A percentile compares a stretch with the other conserved stretches of the same genome.
phyloP scores from a whole-genome alignment of 805 yeast genomes.

The Candida pseudoglaebosa region DNA sequence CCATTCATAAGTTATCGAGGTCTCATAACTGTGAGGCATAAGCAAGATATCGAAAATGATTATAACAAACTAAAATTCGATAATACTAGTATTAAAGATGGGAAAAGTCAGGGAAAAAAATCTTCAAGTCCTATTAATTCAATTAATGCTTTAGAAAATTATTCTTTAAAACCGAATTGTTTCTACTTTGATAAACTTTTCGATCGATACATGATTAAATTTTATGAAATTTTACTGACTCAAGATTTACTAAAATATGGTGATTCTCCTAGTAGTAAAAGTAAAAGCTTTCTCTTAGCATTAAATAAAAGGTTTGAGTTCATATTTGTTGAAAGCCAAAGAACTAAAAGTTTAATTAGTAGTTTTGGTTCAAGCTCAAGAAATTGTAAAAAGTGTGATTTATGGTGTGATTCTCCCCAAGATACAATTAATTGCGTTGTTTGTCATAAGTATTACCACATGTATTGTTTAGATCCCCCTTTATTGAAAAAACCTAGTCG shows the following conservation, averaged over 20 bases:
- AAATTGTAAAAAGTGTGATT: slow-evolving; percentile 70
- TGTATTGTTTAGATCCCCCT: slow-evolving; percentile 86
- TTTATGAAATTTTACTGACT: slow-evolving; percentile 75
- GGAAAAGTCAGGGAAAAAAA: slow-evolving; percentile 8
- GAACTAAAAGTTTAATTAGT: slow-evolving; percentile 57
- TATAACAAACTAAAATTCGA: slow-evolving; percentile 11
- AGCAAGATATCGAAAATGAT: slow-evolving; percentile 55
- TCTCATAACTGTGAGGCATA: slow-evolving; percentile 63
- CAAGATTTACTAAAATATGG: slow-evolving; percentile 37
- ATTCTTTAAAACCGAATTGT: slow-evolving; percentile 55
- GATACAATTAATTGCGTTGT: slow-evolving; percentile 80
- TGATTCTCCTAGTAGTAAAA: slow-evolving; percentile 41
- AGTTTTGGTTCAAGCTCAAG: slow-evolving; percentile 53
- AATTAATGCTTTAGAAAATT: slow-evolving; percentile 41
- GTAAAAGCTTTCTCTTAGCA: slow-evolving; percentile 57
- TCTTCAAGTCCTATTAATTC: slow-evolving; percentile 13
- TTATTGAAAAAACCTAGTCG: slow-evolving; percentile 71
- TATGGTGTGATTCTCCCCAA: slow-evolving; percentile 68
- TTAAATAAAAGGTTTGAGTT: slow-evolving; percentile 65
- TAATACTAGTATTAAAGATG: not conserved
- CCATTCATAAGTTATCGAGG: slow-evolving; percentile 78
- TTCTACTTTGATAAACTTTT: slow-evolving; percentile 85
- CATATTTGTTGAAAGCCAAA: slow-evolving; percentile 68
- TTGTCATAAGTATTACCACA: slow-evolving; percentile 68
- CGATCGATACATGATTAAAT: slow-evolving; percentile 79